Percentiles rank a stretch among this genome's conserved stretches.
Conservation (phyloP, 73 alveolate genomes). For the Paramecium sexaurelia region DNA sequence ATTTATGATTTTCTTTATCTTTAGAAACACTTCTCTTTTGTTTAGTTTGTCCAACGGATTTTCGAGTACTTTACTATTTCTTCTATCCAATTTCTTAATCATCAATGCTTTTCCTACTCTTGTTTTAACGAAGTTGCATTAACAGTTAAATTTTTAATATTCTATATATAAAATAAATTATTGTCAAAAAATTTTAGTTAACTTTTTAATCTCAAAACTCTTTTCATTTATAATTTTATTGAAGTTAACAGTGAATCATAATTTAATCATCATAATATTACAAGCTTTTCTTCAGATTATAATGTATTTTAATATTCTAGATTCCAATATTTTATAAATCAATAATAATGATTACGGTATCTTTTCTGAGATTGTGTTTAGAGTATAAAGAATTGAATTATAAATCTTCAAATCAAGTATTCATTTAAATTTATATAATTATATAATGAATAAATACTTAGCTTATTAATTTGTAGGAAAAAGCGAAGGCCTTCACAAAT, state of each 20-base stretch:
- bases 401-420: not conserved
- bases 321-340: too few relatives aligned
- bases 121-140: slow-evolving; percentile 37
- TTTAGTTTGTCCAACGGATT: not conserved
- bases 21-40: slow-evolving; percentile 27
- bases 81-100: not conserved
- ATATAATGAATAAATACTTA: slow-evolving; percentile 13
- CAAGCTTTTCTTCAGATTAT: too few relatives aligned
- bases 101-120: slow-evolving; percentile 38
- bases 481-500: not conserved
- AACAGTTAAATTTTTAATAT: slow-evolving; percentile 41
- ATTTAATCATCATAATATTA: too few relatives aligned
- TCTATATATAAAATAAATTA: not conserved
- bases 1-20: not conserved
- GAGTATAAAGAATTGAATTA: not conserved
- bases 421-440: not conserved
- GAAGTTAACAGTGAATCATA: too few relatives aligned
- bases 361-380: too few relatives aligned
- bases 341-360: too few relatives aligned
- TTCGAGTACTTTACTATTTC: not conserved
- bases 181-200: not conserved
- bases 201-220: not conserved
- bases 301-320: too few relatives aligned
- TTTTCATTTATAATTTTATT: not conserved
- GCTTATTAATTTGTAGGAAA: slow-evolving; percentile 60